Evolutionary conservation across 2,329 filamentous ascomycete species (phyloP).

Genomic region (Stagonosporopsis tanaceti): DNA sequence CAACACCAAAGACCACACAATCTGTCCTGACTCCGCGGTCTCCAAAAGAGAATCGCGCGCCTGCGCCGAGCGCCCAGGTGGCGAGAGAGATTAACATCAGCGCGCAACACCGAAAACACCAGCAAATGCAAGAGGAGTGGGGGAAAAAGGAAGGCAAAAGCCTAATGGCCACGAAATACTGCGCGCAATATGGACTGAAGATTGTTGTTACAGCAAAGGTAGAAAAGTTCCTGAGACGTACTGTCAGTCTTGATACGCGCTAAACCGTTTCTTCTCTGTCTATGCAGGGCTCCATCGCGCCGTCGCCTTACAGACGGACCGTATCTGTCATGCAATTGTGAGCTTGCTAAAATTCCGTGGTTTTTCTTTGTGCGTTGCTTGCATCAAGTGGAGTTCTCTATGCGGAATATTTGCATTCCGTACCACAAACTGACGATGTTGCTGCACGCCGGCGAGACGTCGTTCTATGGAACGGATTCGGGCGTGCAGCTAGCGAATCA

Average conservation of each 20-base stretch:
- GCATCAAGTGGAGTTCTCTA: slow-evolving; percentile 4
- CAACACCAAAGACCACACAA: slow-evolving; percentile 25
- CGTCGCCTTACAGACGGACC: slow-evolving; percentile 2
- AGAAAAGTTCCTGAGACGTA: slow-evolving; percentile 18
- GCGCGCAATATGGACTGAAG: slow-evolving; percentile 2
- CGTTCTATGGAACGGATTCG: neutral
- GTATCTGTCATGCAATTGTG: neutral
- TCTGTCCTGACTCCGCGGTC: slow-evolving; percentile 35
- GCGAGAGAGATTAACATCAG: slow-evolving; percentile 28
- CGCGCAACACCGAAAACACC: slow-evolving; percentile 10
- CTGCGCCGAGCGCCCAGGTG: slow-evolving; percentile 31
- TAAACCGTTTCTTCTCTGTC: slow-evolving; percentile 18
- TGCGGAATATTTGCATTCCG: slow-evolving; percentile 11
- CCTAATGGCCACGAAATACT: slow-evolving; percentile 6
- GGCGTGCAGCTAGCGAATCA: slow-evolving; percentile 8
- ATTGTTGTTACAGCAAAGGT: slow-evolving; percentile 11
- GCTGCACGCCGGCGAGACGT: slow-evolving; percentile 12
- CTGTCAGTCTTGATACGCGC: slow-evolving; percentile 12
- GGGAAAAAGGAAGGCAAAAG: neutral
- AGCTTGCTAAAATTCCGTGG: neutral
- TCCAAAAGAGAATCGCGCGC: slow-evolving; percentile 23
- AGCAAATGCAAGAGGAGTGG: slow-evolving; percentile 2
- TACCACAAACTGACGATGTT: slow-evolving; percentile 7
- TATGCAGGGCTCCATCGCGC: slow-evolving; percentile 18
- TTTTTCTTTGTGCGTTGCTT: slow-evolving; percentile 1